Conservation (phyloP, 192 early-diverging fungal species). For the Rhizophagus prolifer region DNA sequence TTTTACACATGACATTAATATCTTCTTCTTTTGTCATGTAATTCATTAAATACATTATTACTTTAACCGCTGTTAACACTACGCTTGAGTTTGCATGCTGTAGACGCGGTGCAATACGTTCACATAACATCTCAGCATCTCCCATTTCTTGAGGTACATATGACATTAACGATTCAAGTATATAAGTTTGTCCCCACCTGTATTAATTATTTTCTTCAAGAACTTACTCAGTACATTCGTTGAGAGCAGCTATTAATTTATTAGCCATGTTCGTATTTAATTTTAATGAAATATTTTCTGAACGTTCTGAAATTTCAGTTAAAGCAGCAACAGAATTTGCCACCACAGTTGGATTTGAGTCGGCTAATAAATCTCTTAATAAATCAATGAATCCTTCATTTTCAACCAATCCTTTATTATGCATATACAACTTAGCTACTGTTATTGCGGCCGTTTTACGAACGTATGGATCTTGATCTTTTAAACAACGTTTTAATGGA, state of each 20-base stretch:
- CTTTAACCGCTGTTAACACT: slow-evolving; percentile 79
- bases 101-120: slow-evolving; percentile 85
- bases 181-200: slow-evolving; percentile 95
- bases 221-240: slow-evolving; percentile 91
- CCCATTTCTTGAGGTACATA: slow-evolving; percentile 82
- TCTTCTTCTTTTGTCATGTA: slow-evolving; percentile 83
- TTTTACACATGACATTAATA: slow-evolving; percentile 72
- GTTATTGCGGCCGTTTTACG: slow-evolving; percentile 93
- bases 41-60: slow-evolving; percentile 93
- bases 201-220: background rate
- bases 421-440: slow-evolving; percentile 92
- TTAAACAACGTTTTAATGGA: slow-evolving; percentile 77
- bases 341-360: slow-evolving; percentile 91
- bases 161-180: slow-evolving; percentile 89
- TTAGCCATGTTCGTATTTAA: slow-evolving; percentile 84
- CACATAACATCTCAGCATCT: slow-evolving; percentile 89
- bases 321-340: slow-evolving; percentile 93
- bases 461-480: slow-evolving; percentile 94
- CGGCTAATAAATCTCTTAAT: slow-evolving; percentile 80
- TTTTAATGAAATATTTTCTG: slow-evolving; percentile 80
- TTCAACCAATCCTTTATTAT: slow-evolving; percentile 82
- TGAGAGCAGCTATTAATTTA: slow-evolving; percentile 89
- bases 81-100: slow-evolving; percentile 96
- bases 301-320: slow-evolving; percentile 90
- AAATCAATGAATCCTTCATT: slow-evolving; percentile 88